Evolutionary conservation across 164 flowering plant genomes (phyloP).

Genomic region (Protea cynaroides): DNA sequence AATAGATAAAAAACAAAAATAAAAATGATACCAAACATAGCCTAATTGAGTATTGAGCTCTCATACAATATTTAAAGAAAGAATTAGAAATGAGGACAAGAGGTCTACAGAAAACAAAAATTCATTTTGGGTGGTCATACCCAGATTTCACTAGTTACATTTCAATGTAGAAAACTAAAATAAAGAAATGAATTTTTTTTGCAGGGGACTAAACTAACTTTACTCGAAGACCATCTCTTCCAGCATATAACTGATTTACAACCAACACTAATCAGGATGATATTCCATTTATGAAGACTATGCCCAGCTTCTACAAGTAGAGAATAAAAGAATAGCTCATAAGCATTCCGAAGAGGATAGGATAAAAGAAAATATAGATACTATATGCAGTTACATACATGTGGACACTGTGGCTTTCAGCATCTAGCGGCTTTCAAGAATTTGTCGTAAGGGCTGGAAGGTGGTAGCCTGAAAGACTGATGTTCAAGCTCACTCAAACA

Average conservation of each 20-base stretch:
- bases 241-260: not conserved
- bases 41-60: no score
- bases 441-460: slow-evolving; percentile 90
- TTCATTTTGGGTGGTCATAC: no score
- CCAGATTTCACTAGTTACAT: no score
- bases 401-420: slow-evolving; percentile 16
- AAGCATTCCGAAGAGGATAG: not conserved
- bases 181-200: no score
- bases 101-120: no score
- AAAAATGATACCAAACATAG: no score
- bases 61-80: no score
- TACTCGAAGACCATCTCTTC: not conserved
- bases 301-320: not conserved
- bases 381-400: slow-evolving; percentile 3
- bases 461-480: slow-evolving; percentile 67
- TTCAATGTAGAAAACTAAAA: no score
- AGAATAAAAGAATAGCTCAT: no score
- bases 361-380: not conserved
- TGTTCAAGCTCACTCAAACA: slow-evolving; percentile 39
- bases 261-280: not conserved
- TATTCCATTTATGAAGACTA: no score
- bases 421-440: slow-evolving; percentile 95
- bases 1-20: no score
- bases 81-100: no score
- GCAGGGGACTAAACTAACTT: not conserved